Base-by-base conservation (phyloP, 257 asterid species). In the Anisodus tanguticus region DNA sequence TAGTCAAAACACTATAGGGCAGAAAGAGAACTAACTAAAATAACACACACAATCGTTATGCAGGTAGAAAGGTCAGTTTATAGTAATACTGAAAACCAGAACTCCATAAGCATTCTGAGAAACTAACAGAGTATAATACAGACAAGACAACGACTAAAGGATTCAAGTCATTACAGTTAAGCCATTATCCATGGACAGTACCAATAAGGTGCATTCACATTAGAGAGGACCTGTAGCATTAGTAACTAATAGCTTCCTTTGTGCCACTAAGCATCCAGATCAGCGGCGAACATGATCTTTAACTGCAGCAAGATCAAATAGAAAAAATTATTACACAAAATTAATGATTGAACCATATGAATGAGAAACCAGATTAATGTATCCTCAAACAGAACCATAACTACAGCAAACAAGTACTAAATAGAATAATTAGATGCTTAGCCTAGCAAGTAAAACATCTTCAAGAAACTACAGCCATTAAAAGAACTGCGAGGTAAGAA, bases 121-220 rank as follows among this genome's bases (percentile, higher is more conserved):
- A 83, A 74, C 86, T 88, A 31, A 85, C 86, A 81, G 82, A 84
- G 87, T 87, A 87, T 89, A 79, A 86, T 81, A 87, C 89, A 85
- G 9, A 58, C 26, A 17, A 58, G 7, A 64, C 43, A 17, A 58
- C 2, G 22, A 85, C 51, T 55, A 68, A 74, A 60, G 86, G 81
- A 60, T 82, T 79, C 81, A 78, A 70, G 35, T 31, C 66, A 72
- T 84, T 76, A 83, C 53, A 83, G 76, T 37, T 68, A 71, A 54
- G 81, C 82, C 83, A 68, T 37, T 49, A 80, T 66, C 78, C 88
- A 84, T 64, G 74, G 47, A 83, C 72, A 51, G 51, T 55, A 82
- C 85, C 86, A 66, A 83, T 80, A 80, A 85, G 85, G 85, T 83
- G 81, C 84, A 85, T 81, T 86, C 69, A 78, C 62, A 5, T 35